These are phyloP conservation scores for Quillaja saponaria DNA, from an alignment of 306 rosid species.

Conservation along the genomic window DNA sequence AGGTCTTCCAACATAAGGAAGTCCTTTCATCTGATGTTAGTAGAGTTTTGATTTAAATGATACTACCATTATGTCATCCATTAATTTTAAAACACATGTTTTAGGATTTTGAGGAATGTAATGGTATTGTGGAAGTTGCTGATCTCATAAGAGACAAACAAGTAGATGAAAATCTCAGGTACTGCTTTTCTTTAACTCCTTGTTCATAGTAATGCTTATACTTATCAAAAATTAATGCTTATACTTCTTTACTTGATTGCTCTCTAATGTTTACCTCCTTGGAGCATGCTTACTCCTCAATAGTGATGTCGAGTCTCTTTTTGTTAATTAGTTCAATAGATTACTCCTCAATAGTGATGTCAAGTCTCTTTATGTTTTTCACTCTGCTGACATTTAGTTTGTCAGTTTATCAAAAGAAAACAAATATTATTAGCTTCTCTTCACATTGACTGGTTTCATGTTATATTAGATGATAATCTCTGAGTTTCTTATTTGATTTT, in stretches of 20 bases:
- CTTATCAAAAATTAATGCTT: no score
- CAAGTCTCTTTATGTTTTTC: no score
- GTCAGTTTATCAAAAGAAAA: no score
- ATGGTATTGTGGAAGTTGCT: slow-evolving; percentile 86
- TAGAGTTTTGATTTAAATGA: slow-evolving; percentile 8
- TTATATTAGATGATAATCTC: not conserved
- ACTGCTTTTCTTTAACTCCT: slow-evolving; percentile 17
- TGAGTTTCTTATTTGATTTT: not conserved
- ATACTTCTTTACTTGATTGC: not conserved
- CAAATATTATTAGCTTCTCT: slow-evolving; percentile 1
- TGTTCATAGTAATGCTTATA: slow-evolving; percentile 10
- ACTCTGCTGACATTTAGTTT: no score
- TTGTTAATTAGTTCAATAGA: slow-evolving; percentile 7
- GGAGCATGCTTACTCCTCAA: no score
- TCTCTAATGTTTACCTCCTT: slow-evolving; percentile 3
- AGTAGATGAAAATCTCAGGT: slow-evolving; percentile 93
- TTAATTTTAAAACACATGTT: no score
- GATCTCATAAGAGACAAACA: slow-evolving; percentile 81
- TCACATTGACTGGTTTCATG: slow-evolving; percentile 18
- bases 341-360: no score
- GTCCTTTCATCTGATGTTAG: slow-evolving; percentile 14
- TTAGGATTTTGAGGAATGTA: slow-evolving; percentile 80
- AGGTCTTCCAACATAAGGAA: not conserved
- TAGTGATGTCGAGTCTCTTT: slow-evolving; percentile 4
- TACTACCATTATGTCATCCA: slow-evolving; percentile 2